Evolutionary conservation across 805 yeast species (phyloP).

Genomic region (Metschnikowia continentalis): DNA sequence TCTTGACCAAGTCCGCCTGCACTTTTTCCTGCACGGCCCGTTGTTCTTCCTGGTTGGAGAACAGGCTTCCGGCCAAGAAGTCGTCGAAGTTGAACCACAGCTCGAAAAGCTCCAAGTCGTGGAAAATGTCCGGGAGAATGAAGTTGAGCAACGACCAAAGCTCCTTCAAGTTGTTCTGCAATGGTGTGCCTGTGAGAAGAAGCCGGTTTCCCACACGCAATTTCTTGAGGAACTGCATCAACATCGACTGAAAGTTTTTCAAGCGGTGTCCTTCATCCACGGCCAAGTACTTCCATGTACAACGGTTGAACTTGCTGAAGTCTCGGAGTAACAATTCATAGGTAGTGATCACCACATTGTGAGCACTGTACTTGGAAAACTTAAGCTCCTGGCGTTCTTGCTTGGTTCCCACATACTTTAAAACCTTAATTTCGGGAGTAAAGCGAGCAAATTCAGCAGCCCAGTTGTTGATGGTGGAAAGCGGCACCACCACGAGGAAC

Average conservation of each 20-base stretch:
- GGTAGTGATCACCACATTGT: slow-evolving; percentile 67
- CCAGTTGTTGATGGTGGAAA: slow-evolving; percentile 89
- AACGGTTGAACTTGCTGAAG: slow-evolving; percentile 45
- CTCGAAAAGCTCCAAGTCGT: slow-evolving; percentile 83
- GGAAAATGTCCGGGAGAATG: slow-evolving; percentile 87
- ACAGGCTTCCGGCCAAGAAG: slow-evolving; percentile 30
- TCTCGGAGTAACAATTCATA: slow-evolving; percentile 80
- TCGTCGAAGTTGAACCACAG: slow-evolving; percentile 89
- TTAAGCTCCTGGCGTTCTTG: slow-evolving; percentile 41
- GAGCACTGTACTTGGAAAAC: slow-evolving; percentile 14
- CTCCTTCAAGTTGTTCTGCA: slow-evolving; percentile 87
- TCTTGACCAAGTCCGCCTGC: slow-evolving; percentile 55
- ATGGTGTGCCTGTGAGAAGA: slow-evolving; percentile 91
- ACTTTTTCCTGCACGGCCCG: slow-evolving; percentile 54
- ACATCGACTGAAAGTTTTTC: slow-evolving; percentile 75
- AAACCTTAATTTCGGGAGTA: slow-evolving; percentile 63
- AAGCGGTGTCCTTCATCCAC: slow-evolving; percentile 96
- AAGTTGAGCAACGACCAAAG: slow-evolving; percentile 90
- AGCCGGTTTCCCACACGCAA: slow-evolving; percentile 68
- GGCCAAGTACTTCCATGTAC: slow-evolving; percentile 75
- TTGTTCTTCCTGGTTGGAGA: slow-evolving; percentile 40
- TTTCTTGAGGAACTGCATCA: slow-evolving; percentile 67
- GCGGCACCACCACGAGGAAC: slow-evolving; percentile 72
- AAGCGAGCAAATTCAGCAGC: slow-evolving; percentile 62
- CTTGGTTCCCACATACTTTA: slow-evolving; percentile 64